phyloP scores from a whole-genome alignment of 495 filamentous ascomycete species.

The Lepidopterella palustris region DNA sequence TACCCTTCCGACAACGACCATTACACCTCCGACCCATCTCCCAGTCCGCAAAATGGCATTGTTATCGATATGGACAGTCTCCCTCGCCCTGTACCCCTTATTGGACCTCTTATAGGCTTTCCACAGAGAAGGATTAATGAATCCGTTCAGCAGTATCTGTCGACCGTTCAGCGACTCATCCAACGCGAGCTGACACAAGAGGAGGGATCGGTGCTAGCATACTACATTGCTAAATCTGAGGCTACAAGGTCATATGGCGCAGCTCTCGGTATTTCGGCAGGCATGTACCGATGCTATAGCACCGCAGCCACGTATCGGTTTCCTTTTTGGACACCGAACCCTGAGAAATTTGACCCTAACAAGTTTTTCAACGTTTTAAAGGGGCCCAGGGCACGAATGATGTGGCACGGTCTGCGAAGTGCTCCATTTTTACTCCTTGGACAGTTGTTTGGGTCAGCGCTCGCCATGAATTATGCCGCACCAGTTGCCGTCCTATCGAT shows the following conservation, averaged over 20 bases:
- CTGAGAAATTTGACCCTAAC: slow-evolving; percentile 11
- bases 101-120: slow-evolving; percentile 9
- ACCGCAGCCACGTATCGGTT: slow-evolving; percentile 7
- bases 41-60: background rate
- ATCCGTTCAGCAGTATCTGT: background rate
- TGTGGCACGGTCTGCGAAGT: slow-evolving; percentile 9
- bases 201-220: slow-evolving; percentile 5
- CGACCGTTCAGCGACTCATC: background rate
- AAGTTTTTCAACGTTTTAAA: slow-evolving; percentile 1
- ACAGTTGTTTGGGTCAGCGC: background rate
- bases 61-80: slow-evolving; percentile 1
- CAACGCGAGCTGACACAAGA: background rate
- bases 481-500: background rate
- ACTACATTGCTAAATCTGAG: background rate
- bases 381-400: background rate
- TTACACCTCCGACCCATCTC: background rate
- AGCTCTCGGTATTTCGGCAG: background rate
- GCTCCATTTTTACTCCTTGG: background rate
- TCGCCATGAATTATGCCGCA: slow-evolving; percentile 7
- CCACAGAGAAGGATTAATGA: background rate
- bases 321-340: slow-evolving; percentile 14
- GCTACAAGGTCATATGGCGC: background rate
- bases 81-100: slow-evolving; percentile 1
- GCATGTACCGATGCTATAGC: background rate
- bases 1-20: slow-evolving; percentile 1